Conservation (phyloP, 148 eudicot genomes). For the Dysphania ambrosioides region DNA sequence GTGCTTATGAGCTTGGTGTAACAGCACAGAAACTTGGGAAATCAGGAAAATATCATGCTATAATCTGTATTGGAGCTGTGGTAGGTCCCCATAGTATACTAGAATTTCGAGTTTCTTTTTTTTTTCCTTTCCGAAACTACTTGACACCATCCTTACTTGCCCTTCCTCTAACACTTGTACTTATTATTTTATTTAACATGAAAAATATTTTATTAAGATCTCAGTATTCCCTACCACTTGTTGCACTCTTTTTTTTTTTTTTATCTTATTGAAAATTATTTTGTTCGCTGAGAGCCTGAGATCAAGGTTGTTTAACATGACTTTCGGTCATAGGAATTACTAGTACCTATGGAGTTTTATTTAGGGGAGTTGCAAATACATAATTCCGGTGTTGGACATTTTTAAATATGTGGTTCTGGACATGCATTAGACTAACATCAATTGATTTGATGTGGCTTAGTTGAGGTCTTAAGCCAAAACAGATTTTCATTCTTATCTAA, state of each 20-base stretch:
- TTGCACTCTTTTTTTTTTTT: background rate
- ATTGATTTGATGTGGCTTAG: background rate
- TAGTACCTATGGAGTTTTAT: background rate
- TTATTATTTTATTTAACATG: too few relatives aligned
- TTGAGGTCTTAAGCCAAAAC: background rate
- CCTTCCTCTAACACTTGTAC: too few relatives aligned
- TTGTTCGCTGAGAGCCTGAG: too few relatives aligned
- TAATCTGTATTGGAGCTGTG: slow-evolving; percentile 97
- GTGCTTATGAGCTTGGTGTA: slow-evolving; percentile 88
- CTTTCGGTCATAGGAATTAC: background rate
- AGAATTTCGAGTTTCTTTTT: slow-evolving; percentile 1
- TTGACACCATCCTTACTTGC: background rate
- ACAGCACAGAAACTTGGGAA: slow-evolving; percentile 86
- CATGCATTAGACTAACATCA: slow-evolving; percentile 1
- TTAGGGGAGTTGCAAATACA: background rate
- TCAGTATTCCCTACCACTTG: too few relatives aligned
- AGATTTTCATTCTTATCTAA: background rate
- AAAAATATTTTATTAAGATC: too few relatives aligned
- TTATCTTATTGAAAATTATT: too few relatives aligned
- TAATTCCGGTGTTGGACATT: background rate
- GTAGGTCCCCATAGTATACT: slow-evolving; percentile 36
- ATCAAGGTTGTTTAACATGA: background rate
- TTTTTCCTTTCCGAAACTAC: slow-evolving; percentile 8
- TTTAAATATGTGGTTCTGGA: background rate
- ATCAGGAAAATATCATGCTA: slow-evolving; percentile 82